Percentiles rank a stretch among this genome's conserved stretches.
Evolutionary conservation across 2,329 filamentous ascomycete species (phyloP).

Genomic region (Aspergillus sp.): DNA sequence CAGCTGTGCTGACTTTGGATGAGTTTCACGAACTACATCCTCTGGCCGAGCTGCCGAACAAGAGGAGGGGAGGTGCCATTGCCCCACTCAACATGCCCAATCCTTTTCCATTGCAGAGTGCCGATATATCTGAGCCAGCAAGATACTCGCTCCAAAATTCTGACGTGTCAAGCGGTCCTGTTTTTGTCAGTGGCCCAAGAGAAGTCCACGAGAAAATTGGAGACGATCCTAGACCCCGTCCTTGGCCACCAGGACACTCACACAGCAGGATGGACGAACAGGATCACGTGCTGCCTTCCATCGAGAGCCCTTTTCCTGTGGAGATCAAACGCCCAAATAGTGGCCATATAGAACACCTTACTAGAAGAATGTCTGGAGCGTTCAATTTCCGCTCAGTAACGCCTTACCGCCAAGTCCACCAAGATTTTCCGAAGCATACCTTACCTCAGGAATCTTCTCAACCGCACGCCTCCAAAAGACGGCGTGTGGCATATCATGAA

Average conservation of each 20-base stretch:
- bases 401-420: constrained; percentile 22
- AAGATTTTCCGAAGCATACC: constrained; percentile 22
- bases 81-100: constrained; percentile 24
- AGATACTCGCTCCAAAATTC: constrained; percentile 17
- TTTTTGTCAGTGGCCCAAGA: constrained; percentile 34
- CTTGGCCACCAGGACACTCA: constrained; percentile 16
- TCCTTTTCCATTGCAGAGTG: constrained; percentile 23
- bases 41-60: constrained; percentile 17
- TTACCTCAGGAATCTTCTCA: constrained; percentile 23
- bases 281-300: constrained; percentile 36
- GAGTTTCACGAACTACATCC: constrained; percentile 23
- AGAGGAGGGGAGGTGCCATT: constrained; percentile 20
- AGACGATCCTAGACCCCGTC: constrained; percentile 17
- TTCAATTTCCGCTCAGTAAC: constrained; percentile 31
- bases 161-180: constrained; percentile 25
- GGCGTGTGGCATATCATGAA: constrained; percentile 30
- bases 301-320: constrained; percentile 29
- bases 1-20: constrained; percentile 26
- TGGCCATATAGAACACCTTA: constrained; percentile 27
- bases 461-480: constrained; percentile 33
- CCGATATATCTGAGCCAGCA: constrained; percentile 17
- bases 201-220: constrained; percentile 19
- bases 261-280: constrained; percentile 23
- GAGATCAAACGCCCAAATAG: constrained; percentile 25
- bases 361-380: constrained; percentile 29